Percentiles rank a stretch among this genome's conserved stretches.
phyloP scores from a whole-genome alignment of 108 stramenopile genomes.

The Epithemia pelagica region DNA sequence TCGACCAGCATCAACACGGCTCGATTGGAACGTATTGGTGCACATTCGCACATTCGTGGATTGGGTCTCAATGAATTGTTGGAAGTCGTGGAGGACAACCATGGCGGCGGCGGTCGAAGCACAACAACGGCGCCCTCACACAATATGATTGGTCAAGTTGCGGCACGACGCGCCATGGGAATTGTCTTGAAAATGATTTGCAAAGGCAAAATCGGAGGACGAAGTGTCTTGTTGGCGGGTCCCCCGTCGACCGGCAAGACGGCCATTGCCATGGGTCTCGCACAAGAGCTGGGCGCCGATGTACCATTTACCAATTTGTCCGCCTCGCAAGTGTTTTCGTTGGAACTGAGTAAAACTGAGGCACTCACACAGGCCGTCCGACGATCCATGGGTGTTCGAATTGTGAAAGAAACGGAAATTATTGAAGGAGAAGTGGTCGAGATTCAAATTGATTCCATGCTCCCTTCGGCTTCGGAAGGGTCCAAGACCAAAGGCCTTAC shows the following conservation, averaged over 20 bases:
- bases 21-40: slow-evolving; percentile 95
- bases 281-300: slow-evolving; percentile 88
- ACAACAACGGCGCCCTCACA: slow-evolving; percentile 27
- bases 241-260: slow-evolving; percentile 99
- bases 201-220: slow-evolving; percentile 93
- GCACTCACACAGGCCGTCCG: slow-evolving; percentile 99
- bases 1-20: slow-evolving; percentile 22
- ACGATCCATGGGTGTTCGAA: slow-evolving; percentile 85
- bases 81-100: slow-evolving; percentile 49
- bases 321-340: slow-evolving; percentile 93
- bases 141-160: slow-evolving; percentile 95
- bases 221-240: slow-evolving; percentile 93
- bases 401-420: slow-evolving; percentile 98
- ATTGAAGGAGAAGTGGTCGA: slow-evolving; percentile 99
- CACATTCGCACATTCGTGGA: slow-evolving; percentile 98
- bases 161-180: slow-evolving; percentile 95
- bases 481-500: slow-evolving; percentile 40
- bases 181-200: slow-evolving; percentile 95
- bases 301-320: slow-evolving; percentile 94
- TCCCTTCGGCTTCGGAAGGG: slow-evolving; percentile 18
- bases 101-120: neutral
- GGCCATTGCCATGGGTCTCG: slow-evolving; percentile 93
- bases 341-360: slow-evolving; percentile 99
- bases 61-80: slow-evolving; percentile 94
- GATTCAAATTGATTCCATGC: slow-evolving; percentile 84